phyloP scores from a whole-genome alignment of 345 rosid genomes.

The Luvunga scandens region DNA sequence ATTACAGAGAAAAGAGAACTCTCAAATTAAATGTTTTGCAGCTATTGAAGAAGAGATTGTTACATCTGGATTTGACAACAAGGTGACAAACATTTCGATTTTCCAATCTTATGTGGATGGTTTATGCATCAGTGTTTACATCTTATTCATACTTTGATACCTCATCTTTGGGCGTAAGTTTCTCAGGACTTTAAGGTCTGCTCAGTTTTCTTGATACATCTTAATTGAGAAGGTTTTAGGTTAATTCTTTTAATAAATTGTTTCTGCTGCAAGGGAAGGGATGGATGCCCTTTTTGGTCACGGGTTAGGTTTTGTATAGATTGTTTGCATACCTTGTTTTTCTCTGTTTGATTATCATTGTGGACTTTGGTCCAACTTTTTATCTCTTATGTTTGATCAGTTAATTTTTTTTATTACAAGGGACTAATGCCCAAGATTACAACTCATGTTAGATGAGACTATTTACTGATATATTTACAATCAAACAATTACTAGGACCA shows the following conservation, averaged over 20 bases:
- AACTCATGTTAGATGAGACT: too few relatives aligned
- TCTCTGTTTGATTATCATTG: too few relatives aligned
- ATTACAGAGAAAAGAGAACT: constrained; percentile 66
- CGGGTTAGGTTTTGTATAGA: too few relatives aligned
- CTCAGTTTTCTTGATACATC: neutral
- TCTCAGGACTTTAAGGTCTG: neutral
- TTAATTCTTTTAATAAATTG: too few relatives aligned
- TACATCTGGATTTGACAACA: constrained; percentile 88
- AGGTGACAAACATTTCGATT: constrained; percentile 39
- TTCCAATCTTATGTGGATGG: neutral
- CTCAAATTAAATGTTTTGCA: constrained; percentile 84
- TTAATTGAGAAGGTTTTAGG: neutral
- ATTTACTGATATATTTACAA: too few relatives aligned
- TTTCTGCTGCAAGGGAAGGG: neutral
- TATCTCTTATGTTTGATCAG: neutral
- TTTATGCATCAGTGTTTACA: neutral
- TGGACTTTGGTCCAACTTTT: neutral
- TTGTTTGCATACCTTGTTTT: too few relatives aligned
- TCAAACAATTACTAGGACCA: too few relatives aligned
- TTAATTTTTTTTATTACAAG: too few relatives aligned
- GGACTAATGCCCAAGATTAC: too few relatives aligned
- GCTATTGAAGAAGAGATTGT: constrained; percentile 80
- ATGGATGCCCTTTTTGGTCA: neutral
- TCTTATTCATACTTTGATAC: neutral
- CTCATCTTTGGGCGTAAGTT: neutral